Evolutionary conservation across 148 eudicot species (phyloP).

Genomic region (Arctostaphylos glauca): DNA sequence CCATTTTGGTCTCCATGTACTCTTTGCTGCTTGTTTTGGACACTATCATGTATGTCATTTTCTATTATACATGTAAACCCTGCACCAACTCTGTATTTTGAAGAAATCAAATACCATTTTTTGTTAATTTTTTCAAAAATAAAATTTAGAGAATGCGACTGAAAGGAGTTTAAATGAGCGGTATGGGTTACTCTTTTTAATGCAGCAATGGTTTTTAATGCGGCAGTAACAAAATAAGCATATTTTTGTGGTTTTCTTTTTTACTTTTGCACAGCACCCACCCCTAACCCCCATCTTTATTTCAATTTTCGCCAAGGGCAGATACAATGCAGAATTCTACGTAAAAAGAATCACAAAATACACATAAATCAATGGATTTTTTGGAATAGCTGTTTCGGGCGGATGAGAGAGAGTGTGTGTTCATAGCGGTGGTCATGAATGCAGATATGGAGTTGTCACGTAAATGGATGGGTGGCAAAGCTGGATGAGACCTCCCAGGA

Average conservation of each 20-base stretch:
- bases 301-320: neutral
- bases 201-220: too few species aligned
- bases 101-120: neutral
- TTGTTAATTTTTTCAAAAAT: neutral
- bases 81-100: neutral
- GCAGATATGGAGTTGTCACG: too few species aligned
- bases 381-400: neutral
- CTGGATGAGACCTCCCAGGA: too few species aligned
- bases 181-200: too few species aligned
- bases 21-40: conserved; percentile 23
- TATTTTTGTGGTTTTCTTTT: too few species aligned
- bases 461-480: too few species aligned
- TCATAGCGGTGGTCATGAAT: too few species aligned
- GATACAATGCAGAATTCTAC: neutral
- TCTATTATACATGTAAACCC: conserved; percentile 14
- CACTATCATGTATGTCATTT: conserved; percentile 2
- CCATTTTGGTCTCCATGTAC: conserved; percentile 23
- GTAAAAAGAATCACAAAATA: neutral
- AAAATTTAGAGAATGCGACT: too few species aligned
- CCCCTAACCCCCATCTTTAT: neutral
- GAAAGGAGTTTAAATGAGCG: too few species aligned
- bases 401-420: neutral
- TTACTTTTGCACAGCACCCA: too few species aligned
- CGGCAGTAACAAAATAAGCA: too few species aligned
- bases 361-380: neutral